Percentiles rank a stretch among this genome's conserved stretches.
These are phyloP conservation scores for Termitomyces titanicus DNA, from an alignment of 768 basidiomycete species.

Conservation along the genomic window DNA sequence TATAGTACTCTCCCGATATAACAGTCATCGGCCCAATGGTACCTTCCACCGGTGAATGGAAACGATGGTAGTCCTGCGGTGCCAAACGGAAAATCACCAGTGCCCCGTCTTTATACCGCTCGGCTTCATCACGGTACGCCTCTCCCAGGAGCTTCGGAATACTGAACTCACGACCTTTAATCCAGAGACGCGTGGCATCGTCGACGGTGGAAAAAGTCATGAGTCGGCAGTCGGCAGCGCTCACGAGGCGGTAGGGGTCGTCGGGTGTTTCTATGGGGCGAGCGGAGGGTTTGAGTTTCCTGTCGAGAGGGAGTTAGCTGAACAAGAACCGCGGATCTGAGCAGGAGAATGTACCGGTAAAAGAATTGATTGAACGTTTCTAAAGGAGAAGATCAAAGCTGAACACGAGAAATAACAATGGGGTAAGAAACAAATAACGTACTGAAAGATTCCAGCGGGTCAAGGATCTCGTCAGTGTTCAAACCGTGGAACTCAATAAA, in stretches of 20 bases:
- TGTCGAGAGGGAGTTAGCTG: slow-evolving; percentile 23
- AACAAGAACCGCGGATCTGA: background rate
- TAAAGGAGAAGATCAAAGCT: slow-evolving; percentile 21
- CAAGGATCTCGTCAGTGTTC: slow-evolving; percentile 75
- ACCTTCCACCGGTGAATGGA: slow-evolving; percentile 86
- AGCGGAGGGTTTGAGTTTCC: slow-evolving; percentile 82
- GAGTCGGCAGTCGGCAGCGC: slow-evolving; percentile 93
- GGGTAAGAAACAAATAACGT: slow-evolving; percentile 22
- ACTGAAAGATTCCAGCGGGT: slow-evolving; percentile 85
- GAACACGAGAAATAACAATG: background rate
- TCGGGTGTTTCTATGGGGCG: slow-evolving; percentile 71
- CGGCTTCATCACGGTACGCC: slow-evolving; percentile 62
- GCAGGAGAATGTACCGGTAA: slow-evolving; percentile 47
- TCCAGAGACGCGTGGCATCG: slow-evolving; percentile 91
- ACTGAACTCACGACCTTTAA: slow-evolving; percentile 94
- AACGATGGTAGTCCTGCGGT: slow-evolving; percentile 95
- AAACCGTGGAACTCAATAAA: slow-evolving; percentile 92
- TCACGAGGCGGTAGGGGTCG: slow-evolving; percentile 77
- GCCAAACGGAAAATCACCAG: slow-evolving; percentile 89
- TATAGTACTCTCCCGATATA: slow-evolving; percentile 92
- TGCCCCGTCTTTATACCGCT: slow-evolving; percentile 75
- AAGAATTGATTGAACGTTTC: slow-evolving; percentile 95
- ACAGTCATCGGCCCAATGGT: slow-evolving; percentile 78
- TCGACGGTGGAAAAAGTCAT: slow-evolving; percentile 87
- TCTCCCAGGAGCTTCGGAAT: slow-evolving; percentile 79